Evolutionary conservation across 2,329 filamentous ascomycete species (phyloP).

Genomic region (Xylaria sp.): DNA sequence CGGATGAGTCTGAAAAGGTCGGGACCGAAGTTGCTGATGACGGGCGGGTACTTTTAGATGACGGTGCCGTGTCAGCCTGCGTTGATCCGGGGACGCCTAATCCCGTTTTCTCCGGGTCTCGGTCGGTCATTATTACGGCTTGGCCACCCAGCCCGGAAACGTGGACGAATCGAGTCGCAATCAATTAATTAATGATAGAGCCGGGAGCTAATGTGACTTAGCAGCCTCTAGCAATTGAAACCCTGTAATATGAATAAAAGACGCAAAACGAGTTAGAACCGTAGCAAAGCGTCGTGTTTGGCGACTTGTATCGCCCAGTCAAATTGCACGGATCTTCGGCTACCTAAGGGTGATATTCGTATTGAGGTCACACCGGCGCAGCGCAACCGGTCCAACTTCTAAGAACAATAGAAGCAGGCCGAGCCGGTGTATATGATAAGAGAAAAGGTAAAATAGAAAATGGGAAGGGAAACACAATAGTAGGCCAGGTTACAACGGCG

Average conservation of each 20-base stretch:
- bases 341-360: neutral
- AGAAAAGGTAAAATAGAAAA: neutral
- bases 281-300: neutral
- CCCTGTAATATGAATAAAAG: neutral
- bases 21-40: constrained; percentile 42
- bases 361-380: neutral
- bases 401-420: constrained; percentile 6
- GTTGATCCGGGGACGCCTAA: constrained; percentile 17
- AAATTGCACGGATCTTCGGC: constrained; percentile 1
- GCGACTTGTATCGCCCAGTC: neutral
- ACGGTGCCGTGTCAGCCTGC: neutral
- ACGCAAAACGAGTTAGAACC: neutral
- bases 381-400: neutral
- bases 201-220: neutral
- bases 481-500: constrained; percentile 3
- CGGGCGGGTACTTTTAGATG: constrained; percentile 33
- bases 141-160: neutral
- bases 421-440: neutral
- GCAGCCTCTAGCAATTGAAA: neutral
- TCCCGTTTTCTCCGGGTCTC: constrained; percentile 25
- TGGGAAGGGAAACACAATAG: neutral
- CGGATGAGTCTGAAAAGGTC: constrained; percentile 41
- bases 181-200: constrained; percentile 1
- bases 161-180: neutral
- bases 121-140: constrained; percentile 24